Conservation (phyloP, 129 eudicot genomes). For the Gnaphalium uliginosum region DNA sequence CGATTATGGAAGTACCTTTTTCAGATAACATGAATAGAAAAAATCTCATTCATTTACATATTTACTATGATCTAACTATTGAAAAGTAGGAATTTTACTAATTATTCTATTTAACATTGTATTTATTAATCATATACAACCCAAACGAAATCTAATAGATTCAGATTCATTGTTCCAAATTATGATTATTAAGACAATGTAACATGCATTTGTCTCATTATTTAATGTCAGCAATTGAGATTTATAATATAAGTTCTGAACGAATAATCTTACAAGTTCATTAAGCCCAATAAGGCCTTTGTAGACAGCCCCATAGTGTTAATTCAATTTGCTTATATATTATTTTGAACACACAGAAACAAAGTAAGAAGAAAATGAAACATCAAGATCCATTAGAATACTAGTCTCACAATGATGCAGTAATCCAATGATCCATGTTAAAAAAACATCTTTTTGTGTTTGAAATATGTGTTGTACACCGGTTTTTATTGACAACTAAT, state of each 20-base stretch:
- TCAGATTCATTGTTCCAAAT: neutral
- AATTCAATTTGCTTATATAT: too few relatives aligned
- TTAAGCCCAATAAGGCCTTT: too few relatives aligned
- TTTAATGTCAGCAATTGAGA: neutral
- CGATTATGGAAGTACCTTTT: too few relatives aligned
- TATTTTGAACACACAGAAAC: too few relatives aligned
- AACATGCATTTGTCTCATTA: neutral
- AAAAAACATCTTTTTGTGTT: neutral
- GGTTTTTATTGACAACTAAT: neutral
- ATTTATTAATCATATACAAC: neutral
- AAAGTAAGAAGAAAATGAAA: too few relatives aligned
- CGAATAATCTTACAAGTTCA: too few relatives aligned
- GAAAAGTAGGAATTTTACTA: neutral
- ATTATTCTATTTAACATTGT: neutral
- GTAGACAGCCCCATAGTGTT: too few relatives aligned
- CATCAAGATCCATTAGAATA: neutral
- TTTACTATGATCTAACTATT: neutral
- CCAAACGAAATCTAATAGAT: neutral
- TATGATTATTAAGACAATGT: neutral
- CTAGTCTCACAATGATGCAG: neutral
- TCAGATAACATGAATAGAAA: too few relatives aligned
- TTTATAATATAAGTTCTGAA: neutral
- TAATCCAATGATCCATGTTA: too few relatives aligned
- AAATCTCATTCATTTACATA: too few relatives aligned
- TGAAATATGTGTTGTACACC: neutral